Percentiles rank a stretch among this genome's conserved stretches.
These are phyloP conservation scores for Coemansia interrupta DNA, from an alignment of 192 early-diverging fungal species.

Conservation along the genomic window DNA sequence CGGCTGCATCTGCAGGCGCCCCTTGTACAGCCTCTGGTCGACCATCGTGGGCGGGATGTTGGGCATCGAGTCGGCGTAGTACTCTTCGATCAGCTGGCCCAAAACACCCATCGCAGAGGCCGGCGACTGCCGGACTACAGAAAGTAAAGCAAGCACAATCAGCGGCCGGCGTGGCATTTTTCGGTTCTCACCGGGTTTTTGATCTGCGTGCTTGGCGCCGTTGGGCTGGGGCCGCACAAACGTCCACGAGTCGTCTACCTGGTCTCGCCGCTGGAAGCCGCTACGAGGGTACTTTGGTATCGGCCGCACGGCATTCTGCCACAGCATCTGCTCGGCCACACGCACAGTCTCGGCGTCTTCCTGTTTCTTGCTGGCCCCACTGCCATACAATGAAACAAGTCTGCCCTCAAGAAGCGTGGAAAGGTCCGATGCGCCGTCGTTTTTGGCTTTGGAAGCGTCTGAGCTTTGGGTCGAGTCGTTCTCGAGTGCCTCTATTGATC, in stretches of 20 bases:
- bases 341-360: slow-evolving; percentile 1
- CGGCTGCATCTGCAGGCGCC: slow-evolving; percentile 22
- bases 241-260: slow-evolving; percentile 33
- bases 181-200: background rate
- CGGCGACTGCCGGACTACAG: slow-evolving; percentile 6
- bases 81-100: slow-evolving; percentile 33
- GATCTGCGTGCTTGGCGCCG: background rate
- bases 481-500: background rate
- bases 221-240: slow-evolving; percentile 18
- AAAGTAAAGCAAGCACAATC: slow-evolving; percentile 18
- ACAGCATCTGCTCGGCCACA: slow-evolving; percentile 31
- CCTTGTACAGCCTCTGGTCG: slow-evolving; percentile 25
- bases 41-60: slow-evolving; percentile 31
- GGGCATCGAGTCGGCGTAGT: slow-evolving; percentile 34
- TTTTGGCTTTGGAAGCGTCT: background rate
- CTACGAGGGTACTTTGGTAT: slow-evolving; percentile 43
- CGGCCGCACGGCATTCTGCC: slow-evolving; percentile 48
- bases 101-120: slow-evolving; percentile 14
- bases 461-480: background rate
- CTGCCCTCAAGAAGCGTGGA: slow-evolving; percentile 15
- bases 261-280: slow-evolving; percentile 25
- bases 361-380: background rate
- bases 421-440: slow-evolving; percentile 3
- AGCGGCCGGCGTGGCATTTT: slow-evolving; percentile 8
- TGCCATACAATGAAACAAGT: slow-evolving; percentile 8